A percentile compares a stretch with the other conserved stretches of the same genome.
These are phyloP conservation scores for Tagetes patula DNA, from an alignment of 129 eudicot genomes.

Conservation along the genomic window DNA sequence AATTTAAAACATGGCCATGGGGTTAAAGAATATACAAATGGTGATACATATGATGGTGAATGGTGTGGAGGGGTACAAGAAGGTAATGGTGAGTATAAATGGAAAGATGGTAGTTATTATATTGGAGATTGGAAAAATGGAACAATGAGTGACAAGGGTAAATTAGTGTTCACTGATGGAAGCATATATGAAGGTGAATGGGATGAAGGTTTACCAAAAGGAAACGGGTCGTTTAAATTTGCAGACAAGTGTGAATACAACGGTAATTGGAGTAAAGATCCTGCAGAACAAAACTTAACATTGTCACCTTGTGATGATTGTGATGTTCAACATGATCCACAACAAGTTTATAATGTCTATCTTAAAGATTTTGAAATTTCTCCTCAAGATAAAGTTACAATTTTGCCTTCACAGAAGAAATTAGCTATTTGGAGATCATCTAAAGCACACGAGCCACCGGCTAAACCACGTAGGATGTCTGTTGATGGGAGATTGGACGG, in stretches of 20 bases:
- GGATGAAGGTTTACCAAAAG: slow-evolving; percentile 86
- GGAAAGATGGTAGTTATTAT: slow-evolving; percentile 70
- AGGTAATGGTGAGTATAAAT: slow-evolving; percentile 73
- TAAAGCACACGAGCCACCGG: slow-evolving; percentile 41
- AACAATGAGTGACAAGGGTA: slow-evolving; percentile 60
- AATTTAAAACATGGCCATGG: slow-evolving; percentile 82
- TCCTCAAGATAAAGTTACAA: slow-evolving; percentile 59
- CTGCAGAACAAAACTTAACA: slow-evolving; percentile 55
- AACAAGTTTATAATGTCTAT: slow-evolving; percentile 48
- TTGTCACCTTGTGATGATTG: slow-evolving; percentile 43
- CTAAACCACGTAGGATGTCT: slow-evolving; percentile 72
- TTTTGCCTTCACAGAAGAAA: slow-evolving; percentile 87
- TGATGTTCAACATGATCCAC: slow-evolving; percentile 60
- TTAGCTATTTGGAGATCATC: slow-evolving; percentile 80
- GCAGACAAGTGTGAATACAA: slow-evolving; percentile 59
- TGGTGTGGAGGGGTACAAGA: slow-evolving; percentile 83
- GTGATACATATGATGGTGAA: slow-evolving; percentile 83
- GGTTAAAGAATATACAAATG: slow-evolving; percentile 55
- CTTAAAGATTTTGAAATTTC: slow-evolving; percentile 52
- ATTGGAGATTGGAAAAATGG: slow-evolving; percentile 84
- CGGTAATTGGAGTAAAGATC: slow-evolving; percentile 77
- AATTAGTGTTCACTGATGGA: slow-evolving; percentile 60
- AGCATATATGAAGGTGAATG: slow-evolving; percentile 73
- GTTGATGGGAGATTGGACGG: slow-evolving; percentile 73
- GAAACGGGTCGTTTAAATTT: slow-evolving; percentile 62